Evolutionary conservation across 768 basidiomycete genomes (phyloP), one percentile per base, ranked within the genome.

Genomic region (Mycena olivaceomarginata): DNA sequence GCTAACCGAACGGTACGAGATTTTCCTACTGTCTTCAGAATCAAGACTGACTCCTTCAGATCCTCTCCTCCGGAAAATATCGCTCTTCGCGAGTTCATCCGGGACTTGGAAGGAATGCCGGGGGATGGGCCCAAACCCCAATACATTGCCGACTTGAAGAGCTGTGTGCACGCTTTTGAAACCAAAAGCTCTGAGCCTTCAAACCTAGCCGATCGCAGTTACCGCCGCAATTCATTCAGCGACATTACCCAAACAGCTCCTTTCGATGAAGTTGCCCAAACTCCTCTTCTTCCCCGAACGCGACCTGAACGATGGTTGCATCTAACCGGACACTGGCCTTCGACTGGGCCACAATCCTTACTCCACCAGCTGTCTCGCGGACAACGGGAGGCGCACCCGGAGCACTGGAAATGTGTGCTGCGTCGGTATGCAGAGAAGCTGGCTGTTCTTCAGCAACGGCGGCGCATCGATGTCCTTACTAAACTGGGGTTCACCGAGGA

Each of bases 241-340:
- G 39, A 37, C 0, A n/a, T 0, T 0, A 53, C 63, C 1, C 67
- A 31, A n/a, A 53, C 39, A 4, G 31, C 31, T 1, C 20, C 4
- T 1, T n/a, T 63, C 22, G 41, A 45, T 2, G 39, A 37, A 1
- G 39, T 0, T 1, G 31, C 63, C 1, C 67, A 31, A 16, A 53
- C 22, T 0, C 16, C 4, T 7, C 74, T 75, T n/a, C 2, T 16
- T 10, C 60, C 74, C 12, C 2, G 8, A 12, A 64, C 60, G 9
- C 16, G 43, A 18, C 16, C 68, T 3, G 48, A 75, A 43, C 51
- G 48, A 7, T 63, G 51, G 18, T n/a, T 75, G 25, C 2, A 51
- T 15, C 11, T 53, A 15, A 51, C 74, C 16, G 67, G 74, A 13
- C 67, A 75, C 56, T 75, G 74, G 74, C 74, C 74, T 10, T 64